phyloP scores from a whole-genome alignment of 2,329 filamentous ascomycete species.

The Venturia pyrina region DNA sequence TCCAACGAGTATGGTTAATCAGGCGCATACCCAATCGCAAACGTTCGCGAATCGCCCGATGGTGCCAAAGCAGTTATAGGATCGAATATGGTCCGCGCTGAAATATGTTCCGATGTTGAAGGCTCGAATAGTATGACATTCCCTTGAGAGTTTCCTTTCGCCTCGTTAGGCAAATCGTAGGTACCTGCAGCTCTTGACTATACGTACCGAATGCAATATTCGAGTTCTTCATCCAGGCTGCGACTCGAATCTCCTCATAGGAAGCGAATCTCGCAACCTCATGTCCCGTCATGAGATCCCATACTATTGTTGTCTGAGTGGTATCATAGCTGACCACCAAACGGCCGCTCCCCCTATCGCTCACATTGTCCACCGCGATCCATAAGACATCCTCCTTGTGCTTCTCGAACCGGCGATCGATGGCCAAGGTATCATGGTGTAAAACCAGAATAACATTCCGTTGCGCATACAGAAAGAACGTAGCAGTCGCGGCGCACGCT shows the following conservation, averaged over 20 bases:
- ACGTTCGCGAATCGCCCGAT: slow-evolving; percentile 80
- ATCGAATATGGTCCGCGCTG: slow-evolving; percentile 84
- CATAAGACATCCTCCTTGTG: slow-evolving; percentile 77
- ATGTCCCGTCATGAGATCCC: slow-evolving; percentile 87
- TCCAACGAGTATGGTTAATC: neutral
- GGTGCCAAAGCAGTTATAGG: slow-evolving; percentile 91
- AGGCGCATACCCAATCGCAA: slow-evolving; percentile 74
- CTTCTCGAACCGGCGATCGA: slow-evolving; percentile 75
- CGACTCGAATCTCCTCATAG: slow-evolving; percentile 75
- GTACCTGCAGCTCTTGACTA: slow-evolving; percentile 11
- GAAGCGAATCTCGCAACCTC: slow-evolving; percentile 88
- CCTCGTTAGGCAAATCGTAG: slow-evolving; percentile 14
- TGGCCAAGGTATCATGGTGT: slow-evolving; percentile 83
- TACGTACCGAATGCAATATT: slow-evolving; percentile 87
- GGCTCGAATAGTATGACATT: slow-evolving; percentile 94
- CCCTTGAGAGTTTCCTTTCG: slow-evolving; percentile 75
- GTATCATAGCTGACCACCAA: slow-evolving; percentile 89
- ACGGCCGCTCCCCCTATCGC: slow-evolving; percentile 73
- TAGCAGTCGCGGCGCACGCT: slow-evolving; percentile 81
- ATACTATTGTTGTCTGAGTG: slow-evolving; percentile 86
- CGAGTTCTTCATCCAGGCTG: slow-evolving; percentile 93
- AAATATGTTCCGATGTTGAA: slow-evolving; percentile 83
- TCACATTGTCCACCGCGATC: slow-evolving; percentile 83
- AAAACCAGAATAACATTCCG: slow-evolving; percentile 74
- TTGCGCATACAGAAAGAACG: slow-evolving; percentile 82